Base-by-base conservation (phyloP, 192 early-diverging fungal species). In the Coemansia biformis region DNA sequence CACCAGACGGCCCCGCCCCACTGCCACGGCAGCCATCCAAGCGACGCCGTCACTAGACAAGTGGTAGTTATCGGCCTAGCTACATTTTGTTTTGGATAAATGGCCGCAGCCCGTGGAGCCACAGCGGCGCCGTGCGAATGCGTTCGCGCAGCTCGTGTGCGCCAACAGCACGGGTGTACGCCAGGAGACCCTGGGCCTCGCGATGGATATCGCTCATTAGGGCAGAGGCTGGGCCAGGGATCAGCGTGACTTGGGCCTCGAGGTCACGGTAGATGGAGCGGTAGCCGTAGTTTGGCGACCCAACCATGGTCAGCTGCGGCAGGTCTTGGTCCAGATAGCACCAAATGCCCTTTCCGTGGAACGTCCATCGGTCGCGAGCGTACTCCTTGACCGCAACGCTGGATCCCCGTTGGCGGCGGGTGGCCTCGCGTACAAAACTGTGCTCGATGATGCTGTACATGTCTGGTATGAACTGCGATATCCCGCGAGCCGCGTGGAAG, bases 341-440 rank as follows among this genome's bases (percentile, higher is more conserved):
- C 91, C 90, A 94, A 3, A 94, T 48, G 13, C 90, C 88, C 83
- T 99, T 99, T 3, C 86, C 90, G 58, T 99, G 96, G 59, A 83
- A 99, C 1, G 96, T 99, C 93, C 96, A 99, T 19, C 83, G 85
- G 5, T 66, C 57, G 24, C 88, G 59, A 11, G 62, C 57, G 59
- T 90, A 97, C 70, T 97, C 93, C 29, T 78, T 68, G 15, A 96
- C 80, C 5, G 75, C 63, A 43, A 91, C 83, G 32, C 65, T 59
- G 6, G 19, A 4, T 39, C 55, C 49, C 6, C 47, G 43, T 5
- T 81, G 65, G 0, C 52, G 57, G 17, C 17, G 5, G n/a, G n/a
- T n/a, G 24, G 65, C 75, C n/a, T 42, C 43, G 15, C 61, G 63
- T 37, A 88, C 74, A 63, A 92, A 86, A 26, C 79, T 60, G 41